phyloP scores from a whole-genome alignment of 2,329 filamentous ascomycete genomes.

The Aspergillus udagawae region DNA sequence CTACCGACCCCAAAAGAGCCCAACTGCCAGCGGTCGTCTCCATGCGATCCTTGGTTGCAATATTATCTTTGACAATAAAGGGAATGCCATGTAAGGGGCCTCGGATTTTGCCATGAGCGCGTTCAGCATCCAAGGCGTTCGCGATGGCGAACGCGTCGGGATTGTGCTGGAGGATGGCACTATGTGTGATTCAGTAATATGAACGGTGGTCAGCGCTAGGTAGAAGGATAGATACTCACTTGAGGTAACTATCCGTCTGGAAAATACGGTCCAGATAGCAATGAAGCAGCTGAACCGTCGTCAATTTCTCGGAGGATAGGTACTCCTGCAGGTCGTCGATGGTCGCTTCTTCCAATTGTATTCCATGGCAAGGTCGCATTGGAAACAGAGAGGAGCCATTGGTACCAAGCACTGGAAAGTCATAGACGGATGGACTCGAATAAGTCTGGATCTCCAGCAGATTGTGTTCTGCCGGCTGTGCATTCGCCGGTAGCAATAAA shows the following conservation, averaged over 20 bases:
- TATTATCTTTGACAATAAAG: constrained; percentile 67
- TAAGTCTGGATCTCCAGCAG: not conserved
- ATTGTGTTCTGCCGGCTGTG: not conserved
- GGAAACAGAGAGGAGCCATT: constrained; percentile 49
- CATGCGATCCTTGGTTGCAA: constrained; percentile 64
- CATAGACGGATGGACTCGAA: constrained; percentile 14
- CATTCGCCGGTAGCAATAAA: not conserved
- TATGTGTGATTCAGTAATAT: constrained; percentile 5
- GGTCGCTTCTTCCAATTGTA: constrained; percentile 64
- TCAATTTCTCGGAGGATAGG: constrained; percentile 53
- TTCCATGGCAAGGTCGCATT: constrained; percentile 58
- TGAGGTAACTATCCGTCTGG: constrained; percentile 63
- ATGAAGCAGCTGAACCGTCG: constrained; percentile 54
- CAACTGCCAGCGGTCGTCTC: constrained; percentile 70
- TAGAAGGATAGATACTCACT: constrained; percentile 37
- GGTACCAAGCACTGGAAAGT: constrained; percentile 37
- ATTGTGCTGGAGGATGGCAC: constrained; percentile 59
- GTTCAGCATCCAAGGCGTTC: constrained; percentile 56
- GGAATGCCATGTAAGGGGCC: constrained; percentile 71
- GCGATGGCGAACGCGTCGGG: constrained; percentile 65
- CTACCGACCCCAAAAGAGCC: constrained; percentile 61
- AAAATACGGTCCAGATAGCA: constrained; percentile 61
- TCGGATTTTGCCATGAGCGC: constrained; percentile 52
- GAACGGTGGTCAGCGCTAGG: not conserved
- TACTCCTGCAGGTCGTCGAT: constrained; percentile 64